Base-by-base conservation (phyloP, 1,284 basidiomycete genomes). In the Rhodotorula sp. region DNA sequence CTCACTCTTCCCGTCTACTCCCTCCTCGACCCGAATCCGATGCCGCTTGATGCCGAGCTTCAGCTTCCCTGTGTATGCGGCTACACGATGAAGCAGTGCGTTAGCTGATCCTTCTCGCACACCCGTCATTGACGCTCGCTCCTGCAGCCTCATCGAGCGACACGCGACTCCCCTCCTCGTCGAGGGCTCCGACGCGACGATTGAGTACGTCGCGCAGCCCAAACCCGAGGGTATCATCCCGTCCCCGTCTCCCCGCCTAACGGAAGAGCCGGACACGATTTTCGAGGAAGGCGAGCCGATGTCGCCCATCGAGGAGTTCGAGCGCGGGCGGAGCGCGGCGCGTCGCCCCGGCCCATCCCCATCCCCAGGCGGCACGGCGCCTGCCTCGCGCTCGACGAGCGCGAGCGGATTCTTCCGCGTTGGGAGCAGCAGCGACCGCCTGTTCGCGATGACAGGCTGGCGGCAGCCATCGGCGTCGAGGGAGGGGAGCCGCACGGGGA, bases 1-100 rank as follows among this genome's bases (percentile, higher is more conserved):
- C 69, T 76, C 51, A 69, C 75, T 3, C 64, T 76, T 34, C 75
- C 75, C n/a, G 70, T 69, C 29, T 76, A 76, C 53, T 62, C 73
- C 2, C 32, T 74, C 21, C 36, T 68, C 50, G 75, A 76, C 51
- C 75, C 73, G 15, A 71, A 71, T 32, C 66, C 72, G 13, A 58
- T 60, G 29, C 74, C 65, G 8, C 62, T 71, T 34, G 68, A 66
- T 7, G 59, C 67, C n/a, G 70, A 71, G 29, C 54, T 70, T 21
- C 58, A 66, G 15, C 69, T 74, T 0, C 71, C 70, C 1, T 76
- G 75, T 54, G 66, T 76, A 5, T 76, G 75, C 57, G 68, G 68
- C 0, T 66, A 71, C 62, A 61, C 25, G 6, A 46, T 70, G 17
- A 67, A 64, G 27, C 44, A 55, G 71, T 70, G 34, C 53, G 68